Conservation (phyloP, 257 asterid species). For the Nicotiana tomentosiformis region DNA sequence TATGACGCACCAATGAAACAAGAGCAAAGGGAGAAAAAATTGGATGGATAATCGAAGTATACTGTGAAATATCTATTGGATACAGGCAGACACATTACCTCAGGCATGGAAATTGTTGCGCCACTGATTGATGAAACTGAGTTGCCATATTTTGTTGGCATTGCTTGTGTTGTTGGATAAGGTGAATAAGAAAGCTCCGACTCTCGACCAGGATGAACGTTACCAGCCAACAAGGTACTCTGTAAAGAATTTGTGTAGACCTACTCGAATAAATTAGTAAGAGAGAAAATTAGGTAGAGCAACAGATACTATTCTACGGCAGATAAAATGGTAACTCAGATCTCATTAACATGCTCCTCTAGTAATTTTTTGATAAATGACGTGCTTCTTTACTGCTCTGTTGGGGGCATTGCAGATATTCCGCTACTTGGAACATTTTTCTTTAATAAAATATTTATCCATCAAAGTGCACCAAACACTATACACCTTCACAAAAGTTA, state of each 20-base stretch:
- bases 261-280: conserved; percentile 23
- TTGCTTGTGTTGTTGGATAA: conserved; percentile 44
- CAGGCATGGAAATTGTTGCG: conserved; percentile 56
- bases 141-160: conserved; percentile 55
- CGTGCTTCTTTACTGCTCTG: not conserved
- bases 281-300: conserved; percentile 4
- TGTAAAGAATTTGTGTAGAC: conserved; percentile 54
- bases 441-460: not conserved
- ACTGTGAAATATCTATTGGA: not conserved
- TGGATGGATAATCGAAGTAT: no score
- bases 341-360: not conserved
- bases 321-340: not conserved
- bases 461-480: not conserved
- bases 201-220: conserved; percentile 54
- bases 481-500: not conserved
- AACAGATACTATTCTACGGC: not conserved
- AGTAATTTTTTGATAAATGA: not conserved
- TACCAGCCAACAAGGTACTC: conserved; percentile 53
- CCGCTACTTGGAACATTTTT: not conserved
- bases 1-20: not conserved
- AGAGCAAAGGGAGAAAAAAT: not conserved
- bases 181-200: conserved; percentile 61
- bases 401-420: not conserved
- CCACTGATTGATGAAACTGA: conserved; percentile 47
- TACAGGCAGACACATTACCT: conserved; percentile 32